Evolutionary conservation across 225 moss, liverwort and hornwort species (phyloP).

Genomic region (Pseudisothecium myosuroides): DNA sequence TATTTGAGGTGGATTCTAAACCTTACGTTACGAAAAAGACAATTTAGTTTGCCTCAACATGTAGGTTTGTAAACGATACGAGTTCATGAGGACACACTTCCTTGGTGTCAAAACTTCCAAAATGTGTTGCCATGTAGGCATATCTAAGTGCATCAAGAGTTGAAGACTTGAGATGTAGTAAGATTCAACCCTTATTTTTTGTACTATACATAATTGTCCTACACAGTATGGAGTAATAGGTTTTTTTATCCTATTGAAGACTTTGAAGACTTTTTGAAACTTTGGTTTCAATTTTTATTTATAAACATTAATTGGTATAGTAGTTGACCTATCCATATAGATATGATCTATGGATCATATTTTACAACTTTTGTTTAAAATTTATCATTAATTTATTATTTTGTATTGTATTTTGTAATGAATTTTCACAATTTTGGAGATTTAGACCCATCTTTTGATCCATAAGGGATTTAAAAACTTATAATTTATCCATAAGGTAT

Average conservation of each 20-base stretch:
- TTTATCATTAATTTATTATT: background rate
- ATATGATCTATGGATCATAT: background rate
- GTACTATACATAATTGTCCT: background rate
- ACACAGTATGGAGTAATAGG: background rate
- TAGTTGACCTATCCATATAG: background rate
- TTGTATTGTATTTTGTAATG: background rate
- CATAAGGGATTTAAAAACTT: too few species aligned
- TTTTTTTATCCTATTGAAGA: background rate
- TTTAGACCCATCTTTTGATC: background rate
- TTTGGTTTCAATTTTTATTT: background rate
- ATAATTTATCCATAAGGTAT: background rate
- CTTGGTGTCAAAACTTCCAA: background rate
- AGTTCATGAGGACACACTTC: background rate
- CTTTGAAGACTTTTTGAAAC: background rate
- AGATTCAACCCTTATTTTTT: accelerated
- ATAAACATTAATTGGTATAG: background rate
- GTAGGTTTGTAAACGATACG: background rate
- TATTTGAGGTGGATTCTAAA: background rate
- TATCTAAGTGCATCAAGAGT: background rate
- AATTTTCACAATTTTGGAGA: background rate
- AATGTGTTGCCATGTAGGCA: too few species aligned
- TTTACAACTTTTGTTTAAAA: background rate
- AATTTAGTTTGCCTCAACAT: background rate
- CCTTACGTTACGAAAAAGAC: background rate
- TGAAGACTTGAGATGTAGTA: background rate